Base-by-base conservation (phyloP, 495 filamentous ascomycete genomes). In the Evansstolkia leycettana region DNA sequence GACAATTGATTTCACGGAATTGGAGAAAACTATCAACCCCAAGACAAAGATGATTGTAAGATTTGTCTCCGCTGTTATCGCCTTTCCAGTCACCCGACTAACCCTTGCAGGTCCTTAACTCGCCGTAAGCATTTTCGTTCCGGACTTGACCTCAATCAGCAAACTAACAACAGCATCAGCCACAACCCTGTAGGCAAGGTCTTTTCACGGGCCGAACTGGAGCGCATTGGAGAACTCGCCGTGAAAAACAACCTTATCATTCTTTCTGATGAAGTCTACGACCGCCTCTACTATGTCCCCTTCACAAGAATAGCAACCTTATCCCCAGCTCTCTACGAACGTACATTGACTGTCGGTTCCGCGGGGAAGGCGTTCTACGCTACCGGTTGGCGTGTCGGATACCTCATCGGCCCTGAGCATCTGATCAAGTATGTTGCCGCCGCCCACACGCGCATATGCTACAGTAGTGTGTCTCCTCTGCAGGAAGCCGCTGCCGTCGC, bases 121-220 rank as follows among this genome's bases (percentile, higher is more conserved):
- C 60, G 10, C 59, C 65, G 52, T 62, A 51, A 58, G 51, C 31
- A 24, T 16, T 24, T 17, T 13, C 11, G 12, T 34, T 17, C 15
- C 36, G 14, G 35, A 5, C 14, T 17, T n/a, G 11, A n/a, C 2
- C 14, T 12, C 16, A 32, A 31, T 33, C 16, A 4, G 11, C 6
- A 17, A 18, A 31, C 56, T 55, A 31, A 50, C 26, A 44, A 33
- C 23, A 14, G 18, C 57, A 20, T 15, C 32, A 70, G 67, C n/a
- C 89, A 98, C 62, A 98, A 98, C 64, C 90, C 90, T 14, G 79
- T 96, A 34, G 90, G 90, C 42, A 98, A 98, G 56, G 83, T 98
- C 26, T 94, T 86, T 58, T 84, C 82, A 5, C 71, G 69, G 26
- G 68, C 75, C 6, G 90, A 98, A 51, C 76, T 94, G n/a, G 64